Conservation (phyloP, 208 protist genomes). For the Entamoeba histolytica region DNA sequence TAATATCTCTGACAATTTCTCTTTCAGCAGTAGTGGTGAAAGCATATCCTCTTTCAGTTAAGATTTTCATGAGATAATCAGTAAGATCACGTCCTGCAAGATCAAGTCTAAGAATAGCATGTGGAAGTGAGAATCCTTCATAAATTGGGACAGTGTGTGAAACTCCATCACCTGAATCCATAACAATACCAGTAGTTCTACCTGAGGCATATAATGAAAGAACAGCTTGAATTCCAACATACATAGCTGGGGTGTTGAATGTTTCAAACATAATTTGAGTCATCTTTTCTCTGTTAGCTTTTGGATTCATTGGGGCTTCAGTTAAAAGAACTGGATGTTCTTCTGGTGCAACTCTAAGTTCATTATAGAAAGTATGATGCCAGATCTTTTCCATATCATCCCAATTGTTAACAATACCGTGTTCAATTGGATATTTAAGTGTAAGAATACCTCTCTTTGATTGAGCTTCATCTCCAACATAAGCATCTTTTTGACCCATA, state of each 20-base stretch:
- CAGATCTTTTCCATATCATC: conserved; percentile 11
- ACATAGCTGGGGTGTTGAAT: no score
- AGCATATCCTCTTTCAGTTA: conserved; percentile 14
- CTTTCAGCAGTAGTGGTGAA: background rate
- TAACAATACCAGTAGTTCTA: no score
- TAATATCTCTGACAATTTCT: conserved; percentile 2
- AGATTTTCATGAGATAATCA: conserved; percentile 10
- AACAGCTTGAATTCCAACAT: no score
- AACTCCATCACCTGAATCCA: conserved; percentile 15
- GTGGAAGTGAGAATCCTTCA: conserved; percentile 5
- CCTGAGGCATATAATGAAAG: no score
- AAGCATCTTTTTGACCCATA: background rate
- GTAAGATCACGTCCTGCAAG: conserved; percentile 1
- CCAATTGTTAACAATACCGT: conserved; percentile 19
- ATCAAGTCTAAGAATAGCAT: background rate
- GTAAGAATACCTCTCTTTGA: conserved; percentile 5
- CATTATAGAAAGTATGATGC: no score
- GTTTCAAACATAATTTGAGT: no score
- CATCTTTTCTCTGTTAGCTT: no score
- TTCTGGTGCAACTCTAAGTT: no score
- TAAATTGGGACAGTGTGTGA: conserved; percentile 20
- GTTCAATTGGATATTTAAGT: conserved; percentile 26
- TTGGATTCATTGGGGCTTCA: no score
- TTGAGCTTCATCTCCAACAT: conserved; percentile 21
- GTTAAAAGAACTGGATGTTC: no score